phyloP scores from a whole-genome alignment of 2,329 filamentous ascomycete species.

The Plenodomus lindquistii region DNA sequence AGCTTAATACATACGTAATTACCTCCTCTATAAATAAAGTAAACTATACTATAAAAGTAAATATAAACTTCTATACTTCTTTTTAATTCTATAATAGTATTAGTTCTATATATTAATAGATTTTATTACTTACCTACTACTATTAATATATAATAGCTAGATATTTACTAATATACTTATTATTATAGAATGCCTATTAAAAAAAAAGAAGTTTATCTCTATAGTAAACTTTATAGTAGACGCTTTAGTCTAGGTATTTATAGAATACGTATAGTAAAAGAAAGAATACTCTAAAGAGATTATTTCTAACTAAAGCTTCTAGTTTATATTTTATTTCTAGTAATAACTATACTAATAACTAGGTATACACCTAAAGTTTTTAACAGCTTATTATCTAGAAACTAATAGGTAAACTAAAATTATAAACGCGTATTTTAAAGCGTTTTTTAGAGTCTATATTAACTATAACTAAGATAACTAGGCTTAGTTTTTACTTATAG shows the following conservation, averaged over 20 bases:
- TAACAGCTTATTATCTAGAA: no score
- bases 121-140: neutral
- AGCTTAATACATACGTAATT: neutral
- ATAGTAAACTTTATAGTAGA: neutral
- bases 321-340: neutral
- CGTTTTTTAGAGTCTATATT: no score
- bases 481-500: no score
- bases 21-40: neutral
- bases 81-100: neutral
- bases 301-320: neutral
- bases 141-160: neutral
- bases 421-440: no score
- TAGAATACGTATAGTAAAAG: neutral
- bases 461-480: no score
- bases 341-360: neutral
- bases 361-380: no score
- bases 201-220: neutral
- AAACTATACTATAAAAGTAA: neutral
- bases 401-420: no score
- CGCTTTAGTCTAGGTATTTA: neutral
- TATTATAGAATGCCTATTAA: neutral
- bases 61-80: neutral
- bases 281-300: neutral
- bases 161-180: neutral
- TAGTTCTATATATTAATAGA: neutral